Evolutionary conservation across 208 protist species (phyloP), one percentile per base, ranked within the genome.

Genomic region (Plasmodiophora brassicae): DNA sequence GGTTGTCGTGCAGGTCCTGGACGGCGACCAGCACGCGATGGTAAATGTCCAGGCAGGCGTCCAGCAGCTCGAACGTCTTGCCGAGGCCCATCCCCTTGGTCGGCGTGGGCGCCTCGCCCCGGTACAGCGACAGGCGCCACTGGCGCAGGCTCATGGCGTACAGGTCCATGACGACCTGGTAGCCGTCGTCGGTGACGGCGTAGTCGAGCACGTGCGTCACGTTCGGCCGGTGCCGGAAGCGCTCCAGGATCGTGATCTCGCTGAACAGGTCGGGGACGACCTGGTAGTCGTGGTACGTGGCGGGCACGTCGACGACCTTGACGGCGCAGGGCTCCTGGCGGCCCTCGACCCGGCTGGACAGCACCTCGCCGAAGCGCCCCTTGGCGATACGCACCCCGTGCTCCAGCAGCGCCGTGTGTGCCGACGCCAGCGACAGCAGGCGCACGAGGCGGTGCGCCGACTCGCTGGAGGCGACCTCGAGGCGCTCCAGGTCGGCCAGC

Each of bases 301-400:
- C 32, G 5, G 65, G 65, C 10, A 78, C n/a, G n/a, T 78, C 65
- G 41, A 78, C n/a, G 20, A 78, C 65, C 65, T 78, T 78, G 65
- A 78, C 65, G 41, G 65, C 65, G 41, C 32, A 14, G 5, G 65
- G 65, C 5, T 78, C 65, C 10, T 38, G 32, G n/a, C 41, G 65
- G 41, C 41, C 5, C 14, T 5, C 14, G 41, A 44, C 5, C 5
- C n/a, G 5, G n/a, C 65, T 38, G 32, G 32, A n/a, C 10, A 78
- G 41, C 41, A 78, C 41, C 14, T n/a, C 5, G 20, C 65, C 65
- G n/a, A 78, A 78, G 32, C 65, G 65, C n/a, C 65, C 65, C 41
- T 78, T 78, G 32, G 65, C 65, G 32, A 44, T 78, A 36, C 65
- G 65, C 14, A 14, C 5, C 41, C 41, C 41, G 65, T 78, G 5